Evolutionary conservation across 78 protist genomes (phyloP).

Genomic region (Dictyostelium capitatum): DNA sequence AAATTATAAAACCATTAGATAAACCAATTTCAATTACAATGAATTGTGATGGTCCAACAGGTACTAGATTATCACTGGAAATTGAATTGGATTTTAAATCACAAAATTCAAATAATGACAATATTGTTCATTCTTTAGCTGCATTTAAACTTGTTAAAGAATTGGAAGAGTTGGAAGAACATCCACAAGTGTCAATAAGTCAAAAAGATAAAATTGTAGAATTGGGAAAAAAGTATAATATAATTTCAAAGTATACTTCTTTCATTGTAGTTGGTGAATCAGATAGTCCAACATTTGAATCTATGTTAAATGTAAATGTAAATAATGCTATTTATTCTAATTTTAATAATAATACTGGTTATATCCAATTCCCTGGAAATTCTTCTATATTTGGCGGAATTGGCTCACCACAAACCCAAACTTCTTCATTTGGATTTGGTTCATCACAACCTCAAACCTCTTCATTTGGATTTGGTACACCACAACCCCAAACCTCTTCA

Average conservation of each 20-base stretch:
- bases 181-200: not conserved
- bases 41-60: conserved; percentile 52
- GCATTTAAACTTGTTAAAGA: conserved; percentile 32
- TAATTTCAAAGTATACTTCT: conserved; percentile 57
- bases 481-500: too few relatives aligned
- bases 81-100: not conserved
- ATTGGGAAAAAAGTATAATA: conserved; percentile 20
- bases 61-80: not conserved
- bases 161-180: conserved; percentile 24
- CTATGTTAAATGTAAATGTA: conserved; percentile 13
- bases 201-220: conserved; percentile 29
- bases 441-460: too few relatives aligned
- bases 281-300: not conserved
- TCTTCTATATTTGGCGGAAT: too few relatives aligned
- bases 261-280: conserved; percentile 26
- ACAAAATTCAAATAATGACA: not conserved
- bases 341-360: too few relatives aligned
- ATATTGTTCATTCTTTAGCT: conserved; percentile 22
- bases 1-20: too few relatives aligned
- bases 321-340: too few relatives aligned
- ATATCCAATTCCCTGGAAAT: too few relatives aligned
- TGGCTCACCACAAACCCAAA: too few relatives aligned
- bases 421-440: too few relatives aligned
- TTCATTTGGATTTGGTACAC: too few relatives aligned
- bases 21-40: not conserved